Conservation (phyloP, 768 basidiomycete species). For the Phlebiopsis flavidoalba region DNA sequence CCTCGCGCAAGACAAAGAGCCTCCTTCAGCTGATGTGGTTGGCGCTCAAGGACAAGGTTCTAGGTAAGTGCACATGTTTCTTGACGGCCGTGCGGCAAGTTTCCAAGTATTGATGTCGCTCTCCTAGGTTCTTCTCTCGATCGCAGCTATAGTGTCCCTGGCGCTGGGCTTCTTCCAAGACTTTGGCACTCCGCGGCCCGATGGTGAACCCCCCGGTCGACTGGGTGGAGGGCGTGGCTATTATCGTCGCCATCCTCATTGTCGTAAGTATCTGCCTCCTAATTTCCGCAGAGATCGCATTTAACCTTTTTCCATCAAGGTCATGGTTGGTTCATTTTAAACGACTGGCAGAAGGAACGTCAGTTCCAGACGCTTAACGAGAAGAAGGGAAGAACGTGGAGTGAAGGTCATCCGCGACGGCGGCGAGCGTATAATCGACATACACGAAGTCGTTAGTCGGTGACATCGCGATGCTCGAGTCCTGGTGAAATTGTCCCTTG, state of each 20-base stretch:
- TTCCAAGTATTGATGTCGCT: constrained; percentile 7
- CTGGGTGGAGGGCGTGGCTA: constrained; percentile 94
- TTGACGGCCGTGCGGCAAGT: neutral
- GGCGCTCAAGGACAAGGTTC: constrained; percentile 58
- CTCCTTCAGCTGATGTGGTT: constrained; percentile 55
- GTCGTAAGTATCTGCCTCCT: constrained; percentile 49
- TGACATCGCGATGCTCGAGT: constrained; percentile 85
- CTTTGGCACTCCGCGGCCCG: constrained; percentile 64
- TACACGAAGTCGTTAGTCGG: constrained; percentile 89
- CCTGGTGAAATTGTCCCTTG: constrained; percentile 96
- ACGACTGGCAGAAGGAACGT: constrained; percentile 98
- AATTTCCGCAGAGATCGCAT: neutral
- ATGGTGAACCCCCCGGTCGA: constrained; percentile 72
- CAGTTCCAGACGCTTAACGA: constrained; percentile 92
- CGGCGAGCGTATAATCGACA: constrained; percentile 23
- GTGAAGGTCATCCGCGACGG: constrained; percentile 56
- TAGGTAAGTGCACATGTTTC: constrained; percentile 35
- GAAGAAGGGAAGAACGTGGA: constrained; percentile 90
- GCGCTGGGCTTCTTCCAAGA: constrained; percentile 94
- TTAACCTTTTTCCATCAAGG: constrained; percentile 34
- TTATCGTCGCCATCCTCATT: constrained; percentile 69
- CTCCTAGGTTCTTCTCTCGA: constrained; percentile 77
- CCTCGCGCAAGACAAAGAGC: constrained; percentile 40
- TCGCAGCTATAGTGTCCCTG: constrained; percentile 90
- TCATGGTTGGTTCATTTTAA: constrained; percentile 88